These are phyloP conservation scores for Rubia tinctorum DNA, from an alignment of 305 asterid genomes.

Conservation along the genomic window DNA sequence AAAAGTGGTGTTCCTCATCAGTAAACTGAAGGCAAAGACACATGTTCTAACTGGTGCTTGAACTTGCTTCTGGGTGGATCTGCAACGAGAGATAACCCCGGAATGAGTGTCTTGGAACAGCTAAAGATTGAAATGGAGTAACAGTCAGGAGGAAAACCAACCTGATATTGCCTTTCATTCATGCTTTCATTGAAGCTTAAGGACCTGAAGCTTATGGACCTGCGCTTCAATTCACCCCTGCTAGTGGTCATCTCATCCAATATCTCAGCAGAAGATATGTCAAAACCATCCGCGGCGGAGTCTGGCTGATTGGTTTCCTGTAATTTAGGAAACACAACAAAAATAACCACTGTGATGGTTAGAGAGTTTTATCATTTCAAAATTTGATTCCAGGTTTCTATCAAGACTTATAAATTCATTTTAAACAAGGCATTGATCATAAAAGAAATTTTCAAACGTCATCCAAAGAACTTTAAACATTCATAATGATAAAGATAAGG, in stretches of 20 bases:
- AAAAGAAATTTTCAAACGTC: not conserved
- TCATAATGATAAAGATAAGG: not conserved
- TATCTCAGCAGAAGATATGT: slow-evolving; percentile 65
- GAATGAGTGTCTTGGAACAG: not conserved
- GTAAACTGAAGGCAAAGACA: no score
- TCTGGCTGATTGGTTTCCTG: slow-evolving; percentile 52
- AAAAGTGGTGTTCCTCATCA: no score
- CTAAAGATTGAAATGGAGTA: not conserved
- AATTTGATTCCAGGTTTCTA: no score
- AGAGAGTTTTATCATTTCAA: not conserved
- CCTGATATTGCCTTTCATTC: slow-evolving; percentile 64
- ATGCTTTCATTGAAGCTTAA: slow-evolving; percentile 34
- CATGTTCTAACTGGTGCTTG: not conserved
- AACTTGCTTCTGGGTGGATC: slow-evolving; percentile 15
- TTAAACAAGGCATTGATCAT: no score
- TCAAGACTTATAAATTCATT: no score
- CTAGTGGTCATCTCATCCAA: slow-evolving; percentile 80
- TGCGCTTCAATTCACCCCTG: slow-evolving; percentile 85
- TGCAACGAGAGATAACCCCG: not conserved
- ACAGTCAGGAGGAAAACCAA: slow-evolving; percentile 8
- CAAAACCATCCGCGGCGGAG: slow-evolving; percentile 31
- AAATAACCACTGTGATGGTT: no score
- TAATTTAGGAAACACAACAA: slow-evolving; percentile 5
- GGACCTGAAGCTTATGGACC: slow-evolving; percentile 42
- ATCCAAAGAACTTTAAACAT: not conserved